These are phyloP conservation scores for Hypoxylon sp. DNA, from an alignment of 2,329 filamentous ascomycete genomes.

Conservation along the genomic window DNA sequence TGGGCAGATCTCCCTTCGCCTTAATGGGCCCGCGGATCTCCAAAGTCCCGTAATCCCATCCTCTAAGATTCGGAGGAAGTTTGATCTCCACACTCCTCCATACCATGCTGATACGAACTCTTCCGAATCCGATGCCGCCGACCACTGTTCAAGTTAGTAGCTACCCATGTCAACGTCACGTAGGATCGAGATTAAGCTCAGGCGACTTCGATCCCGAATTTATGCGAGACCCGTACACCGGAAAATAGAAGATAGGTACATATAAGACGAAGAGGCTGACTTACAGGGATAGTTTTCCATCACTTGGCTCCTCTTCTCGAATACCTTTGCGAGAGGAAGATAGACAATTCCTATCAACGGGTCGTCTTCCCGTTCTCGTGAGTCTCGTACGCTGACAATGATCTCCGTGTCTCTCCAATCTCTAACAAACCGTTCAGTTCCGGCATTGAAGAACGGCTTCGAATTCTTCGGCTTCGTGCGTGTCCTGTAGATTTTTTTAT, in stretches of 20 bases:
- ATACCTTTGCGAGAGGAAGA: constrained; percentile 73
- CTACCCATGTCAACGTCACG: neutral
- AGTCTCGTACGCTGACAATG: constrained; percentile 77
- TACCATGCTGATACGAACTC: constrained; percentile 78
- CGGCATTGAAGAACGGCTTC: constrained; percentile 84
- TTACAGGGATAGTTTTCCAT: constrained; percentile 72
- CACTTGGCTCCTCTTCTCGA: constrained; percentile 74
- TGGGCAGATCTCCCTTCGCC: constrained; percentile 62
- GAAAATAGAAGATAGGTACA: neutral
- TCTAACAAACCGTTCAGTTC: constrained; percentile 78
- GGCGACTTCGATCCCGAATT: neutral
- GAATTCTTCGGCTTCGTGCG: constrained; percentile 83
- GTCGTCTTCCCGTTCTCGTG: constrained; percentile 78
- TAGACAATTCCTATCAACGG: constrained; percentile 79
- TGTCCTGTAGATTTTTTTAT: constrained; percentile 78
- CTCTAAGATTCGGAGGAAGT: constrained; percentile 70
- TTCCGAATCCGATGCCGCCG: constrained; percentile 81
- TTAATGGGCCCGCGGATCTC: constrained; percentile 71
- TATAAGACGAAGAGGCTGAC: constrained; percentile 5
- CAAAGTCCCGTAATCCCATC: constrained; percentile 81
- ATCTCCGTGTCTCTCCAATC: constrained; percentile 78
- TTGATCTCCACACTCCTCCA: constrained; percentile 79
- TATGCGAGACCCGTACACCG: neutral
- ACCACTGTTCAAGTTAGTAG: constrained; percentile 59
- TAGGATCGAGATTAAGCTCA: neutral